Evolutionary conservation across 192 early-diverging fungal species (phyloP).

Genomic region (Gryganskiella cystojenkinii): DNA sequence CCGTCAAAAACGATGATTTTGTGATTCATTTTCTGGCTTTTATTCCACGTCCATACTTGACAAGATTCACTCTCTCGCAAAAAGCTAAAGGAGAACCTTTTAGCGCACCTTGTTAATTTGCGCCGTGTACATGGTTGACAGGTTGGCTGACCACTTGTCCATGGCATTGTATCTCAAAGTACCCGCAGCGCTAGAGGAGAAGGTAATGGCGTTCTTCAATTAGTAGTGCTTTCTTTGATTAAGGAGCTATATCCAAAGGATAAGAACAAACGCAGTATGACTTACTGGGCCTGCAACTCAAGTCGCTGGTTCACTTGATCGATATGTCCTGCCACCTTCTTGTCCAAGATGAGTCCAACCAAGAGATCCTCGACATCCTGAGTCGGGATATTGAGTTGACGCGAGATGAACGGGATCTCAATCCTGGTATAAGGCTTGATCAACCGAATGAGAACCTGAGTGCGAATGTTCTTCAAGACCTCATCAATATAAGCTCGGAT

Average conservation of each 20-base stretch:
- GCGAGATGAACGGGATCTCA: conserved; percentile 81
- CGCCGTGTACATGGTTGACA: conserved; percentile 69
- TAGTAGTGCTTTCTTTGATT: too few species aligned
- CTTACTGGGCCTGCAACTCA: conserved; percentile 78
- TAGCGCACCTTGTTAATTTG: conserved; percentile 64
- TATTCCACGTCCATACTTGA: too few species aligned
- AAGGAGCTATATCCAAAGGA: too few species aligned
- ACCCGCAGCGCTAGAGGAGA: conserved; percentile 65
- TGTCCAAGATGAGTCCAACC: conserved; percentile 89
- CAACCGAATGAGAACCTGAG: conserved; percentile 86
- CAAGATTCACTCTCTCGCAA: neutral
- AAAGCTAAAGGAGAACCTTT: neutral
- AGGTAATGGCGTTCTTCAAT: neutral
- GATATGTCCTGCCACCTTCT: conserved; percentile 84
- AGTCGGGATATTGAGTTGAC: conserved; percentile 82
- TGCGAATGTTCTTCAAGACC: conserved; percentile 92
- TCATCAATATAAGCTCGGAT: conserved; percentile 92
- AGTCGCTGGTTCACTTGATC: conserved; percentile 91
- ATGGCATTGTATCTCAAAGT: conserved; percentile 73
- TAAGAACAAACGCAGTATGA: conserved; percentile 5
- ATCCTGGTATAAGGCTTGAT: conserved; percentile 95
- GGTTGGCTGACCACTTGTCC: conserved; percentile 77
- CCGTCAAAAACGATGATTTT: too few species aligned
- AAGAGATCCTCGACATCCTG: conserved; percentile 89
- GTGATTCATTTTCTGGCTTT: neutral